Conservation (phyloP, 495 filamentous ascomycete genomes). For the Neurospora sp. region DNA sequence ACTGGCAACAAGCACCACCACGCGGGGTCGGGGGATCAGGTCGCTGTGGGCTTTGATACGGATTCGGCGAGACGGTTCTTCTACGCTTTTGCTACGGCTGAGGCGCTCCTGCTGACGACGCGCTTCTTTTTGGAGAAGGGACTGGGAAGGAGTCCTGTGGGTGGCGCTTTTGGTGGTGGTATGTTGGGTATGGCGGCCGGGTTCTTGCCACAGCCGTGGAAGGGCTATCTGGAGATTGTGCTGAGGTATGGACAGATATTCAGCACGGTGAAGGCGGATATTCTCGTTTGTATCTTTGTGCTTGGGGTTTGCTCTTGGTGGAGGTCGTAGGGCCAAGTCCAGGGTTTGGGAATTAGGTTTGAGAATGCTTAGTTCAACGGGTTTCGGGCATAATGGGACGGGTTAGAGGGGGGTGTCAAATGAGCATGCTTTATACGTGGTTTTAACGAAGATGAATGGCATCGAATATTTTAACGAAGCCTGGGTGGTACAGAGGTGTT, state of each 20-base stretch:
- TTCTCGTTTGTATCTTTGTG: slow-evolving; percentile 65
- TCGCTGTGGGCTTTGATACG: slow-evolving; percentile 13
- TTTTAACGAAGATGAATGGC: not conserved
- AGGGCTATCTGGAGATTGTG: slow-evolving; percentile 46
- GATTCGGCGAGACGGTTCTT: slow-evolving; percentile 43
- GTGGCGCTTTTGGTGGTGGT: slow-evolving; percentile 35
- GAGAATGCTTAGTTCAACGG: not conserved
- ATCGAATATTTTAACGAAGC: not conserved
- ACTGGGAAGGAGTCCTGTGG: slow-evolving; percentile 16
- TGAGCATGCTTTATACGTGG: not conserved
- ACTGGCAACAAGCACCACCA: slow-evolving; percentile 2
- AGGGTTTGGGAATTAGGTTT: too few species aligned
- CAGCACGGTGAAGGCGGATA: slow-evolving; percentile 51
- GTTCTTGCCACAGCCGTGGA: slow-evolving; percentile 49
- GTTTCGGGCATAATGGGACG: not conserved
- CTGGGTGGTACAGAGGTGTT: not conserved
- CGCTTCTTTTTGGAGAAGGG: slow-evolving; percentile 53
- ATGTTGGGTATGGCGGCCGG: slow-evolving; percentile 50
- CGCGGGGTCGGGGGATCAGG: slow-evolving; percentile 3
- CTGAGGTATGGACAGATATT: slow-evolving; percentile 62
- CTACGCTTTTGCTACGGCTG: slow-evolving; percentile 66
- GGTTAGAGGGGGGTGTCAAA: not conserved
- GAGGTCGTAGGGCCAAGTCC: slow-evolving; percentile 18
- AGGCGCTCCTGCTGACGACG: slow-evolving; percentile 59
- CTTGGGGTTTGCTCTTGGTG: slow-evolving; percentile 64